phyloP scores from a whole-genome alignment of 495 filamentous ascomycete species.

The Friedmanniomyces simplex region DNA sequence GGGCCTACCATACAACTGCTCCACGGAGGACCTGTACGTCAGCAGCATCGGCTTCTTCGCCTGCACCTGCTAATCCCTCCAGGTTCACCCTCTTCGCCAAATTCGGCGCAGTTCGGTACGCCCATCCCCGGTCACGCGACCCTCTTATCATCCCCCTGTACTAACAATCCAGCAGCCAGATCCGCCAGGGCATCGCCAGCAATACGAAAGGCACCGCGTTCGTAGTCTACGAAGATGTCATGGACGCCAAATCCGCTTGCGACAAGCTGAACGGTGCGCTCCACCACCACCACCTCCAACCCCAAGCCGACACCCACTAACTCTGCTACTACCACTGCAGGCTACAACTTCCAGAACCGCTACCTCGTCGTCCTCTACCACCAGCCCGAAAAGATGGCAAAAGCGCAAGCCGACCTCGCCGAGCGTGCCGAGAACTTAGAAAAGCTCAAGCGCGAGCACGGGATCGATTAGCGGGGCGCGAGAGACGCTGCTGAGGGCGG shows the following conservation, averaged over 20 bases:
- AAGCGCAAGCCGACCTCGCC: constrained; percentile 73
- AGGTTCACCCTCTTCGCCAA: constrained; percentile 85
- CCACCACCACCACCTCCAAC: neutral
- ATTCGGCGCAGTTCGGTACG: constrained; percentile 87
- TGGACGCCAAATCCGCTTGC: constrained; percentile 97
- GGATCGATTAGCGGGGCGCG: constrained; percentile 74
- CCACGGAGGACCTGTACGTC: constrained; percentile 1
- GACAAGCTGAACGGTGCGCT: constrained; percentile 74
- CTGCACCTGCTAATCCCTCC: neutral
- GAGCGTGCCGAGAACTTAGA: constrained; percentile 94
- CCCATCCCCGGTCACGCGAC: constrained; percentile 13
- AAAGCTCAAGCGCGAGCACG: constrained; percentile 92
- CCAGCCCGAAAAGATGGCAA: constrained; percentile 94
- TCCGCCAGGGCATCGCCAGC: constrained; percentile 92
- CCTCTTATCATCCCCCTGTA: neutral
- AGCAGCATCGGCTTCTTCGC: neutral
- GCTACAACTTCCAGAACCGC: constrained; percentile 99
- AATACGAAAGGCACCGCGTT: constrained; percentile 98
- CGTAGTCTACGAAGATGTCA: constrained; percentile 98
- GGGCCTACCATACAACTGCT: constrained; percentile 29
- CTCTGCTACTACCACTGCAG: constrained; percentile 26
- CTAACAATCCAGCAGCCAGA: constrained; percentile 57
- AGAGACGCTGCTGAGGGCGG: constrained; percentile 4
- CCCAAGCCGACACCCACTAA: neutral
- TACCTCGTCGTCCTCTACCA: constrained; percentile 98